Conservation (phyloP, 805 yeast genomes). For the Komagataella phaffii region DNA sequence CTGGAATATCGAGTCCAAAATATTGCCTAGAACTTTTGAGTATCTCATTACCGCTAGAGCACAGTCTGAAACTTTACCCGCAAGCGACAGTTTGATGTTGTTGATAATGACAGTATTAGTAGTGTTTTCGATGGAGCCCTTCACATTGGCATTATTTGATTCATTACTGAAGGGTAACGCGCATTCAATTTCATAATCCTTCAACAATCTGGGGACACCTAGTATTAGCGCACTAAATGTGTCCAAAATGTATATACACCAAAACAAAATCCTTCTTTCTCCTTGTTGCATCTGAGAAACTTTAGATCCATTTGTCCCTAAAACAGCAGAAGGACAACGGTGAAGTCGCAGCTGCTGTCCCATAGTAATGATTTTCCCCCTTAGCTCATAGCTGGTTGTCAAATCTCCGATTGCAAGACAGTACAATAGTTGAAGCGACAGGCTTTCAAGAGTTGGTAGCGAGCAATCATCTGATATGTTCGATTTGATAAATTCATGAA, state of each 20-base stretch:
- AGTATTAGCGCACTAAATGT: slow-evolving; percentile 59
- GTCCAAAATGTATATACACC: slow-evolving; percentile 75
- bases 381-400: slow-evolving; percentile 56
- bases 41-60: slow-evolving; percentile 56
- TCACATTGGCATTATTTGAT: slow-evolving; percentile 6
- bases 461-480: slow-evolving; percentile 49
- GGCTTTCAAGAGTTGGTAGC: slow-evolving; percentile 54
- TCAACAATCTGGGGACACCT: slow-evolving; percentile 72
- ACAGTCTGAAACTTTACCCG: slow-evolving; percentile 54
- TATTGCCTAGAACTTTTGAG: slow-evolving; percentile 59
- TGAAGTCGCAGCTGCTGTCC: slow-evolving; percentile 77
- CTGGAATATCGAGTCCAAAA: slow-evolving; percentile 58
- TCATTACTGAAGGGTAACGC: slow-evolving; percentile 58
- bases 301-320: slow-evolving; percentile 50
- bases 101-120: slow-evolving; percentile 47
- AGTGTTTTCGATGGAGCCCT: slow-evolving; percentile 21
- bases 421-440: slow-evolving; percentile 56
- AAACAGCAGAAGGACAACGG: slow-evolving; percentile 75
- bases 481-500: slow-evolving; percentile 49
- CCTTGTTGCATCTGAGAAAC: slow-evolving; percentile 64
- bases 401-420: slow-evolving; percentile 64
- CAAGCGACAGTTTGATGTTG: slow-evolving; percentile 44
- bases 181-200: slow-evolving; percentile 77
- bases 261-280: slow-evolving; percentile 68
- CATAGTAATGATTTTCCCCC: slow-evolving; percentile 71